Conservation (phyloP, 345 rosid genomes). For the Boechera retrofracta region DNA sequence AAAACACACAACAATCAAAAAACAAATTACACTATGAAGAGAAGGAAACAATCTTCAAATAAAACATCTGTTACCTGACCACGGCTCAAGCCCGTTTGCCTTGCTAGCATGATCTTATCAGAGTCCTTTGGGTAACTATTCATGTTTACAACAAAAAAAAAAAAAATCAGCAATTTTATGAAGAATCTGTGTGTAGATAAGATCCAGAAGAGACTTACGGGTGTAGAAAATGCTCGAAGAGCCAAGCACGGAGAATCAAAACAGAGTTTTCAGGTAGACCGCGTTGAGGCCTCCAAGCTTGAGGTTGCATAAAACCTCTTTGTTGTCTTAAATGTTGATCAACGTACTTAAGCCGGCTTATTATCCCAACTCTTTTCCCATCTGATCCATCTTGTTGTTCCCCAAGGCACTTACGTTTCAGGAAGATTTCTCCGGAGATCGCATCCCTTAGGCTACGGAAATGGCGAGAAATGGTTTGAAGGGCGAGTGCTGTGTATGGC, state of each 20-base stretch:
- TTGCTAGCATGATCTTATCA: slow-evolving; percentile 93
- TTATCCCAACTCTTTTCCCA: slow-evolving; percentile 67
- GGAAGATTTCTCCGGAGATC: slow-evolving; percentile 68
- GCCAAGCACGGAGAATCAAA: slow-evolving; percentile 96
- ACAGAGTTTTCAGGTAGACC: slow-evolving; percentile 98
- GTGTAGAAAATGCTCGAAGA: slow-evolving; percentile 98
- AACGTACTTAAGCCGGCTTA: slow-evolving; percentile 82
- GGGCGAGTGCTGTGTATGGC: slow-evolving; percentile 92
- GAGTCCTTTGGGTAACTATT: slow-evolving; percentile 95
- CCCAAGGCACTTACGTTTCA: slow-evolving; percentile 71
- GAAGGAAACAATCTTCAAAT: not conserved
- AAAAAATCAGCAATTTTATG: not conserved
- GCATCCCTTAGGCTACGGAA: slow-evolving; percentile 93
- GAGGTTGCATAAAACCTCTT: slow-evolving; percentile 86
- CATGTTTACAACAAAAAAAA: not conserved
- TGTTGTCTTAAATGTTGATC: slow-evolving; percentile 97
- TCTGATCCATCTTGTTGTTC: slow-evolving; percentile 85
- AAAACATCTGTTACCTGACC: slow-evolving; percentile 69
- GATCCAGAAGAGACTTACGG: slow-evolving; percentile 62
- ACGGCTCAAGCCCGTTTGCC: slow-evolving; percentile 97
- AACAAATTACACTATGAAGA: not conserved
- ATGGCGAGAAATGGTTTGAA: slow-evolving; percentile 96
- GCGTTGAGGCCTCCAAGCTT: slow-evolving; percentile 98
- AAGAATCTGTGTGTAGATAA: not conserved
- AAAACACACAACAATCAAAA: slow-evolving; percentile 6